Evolutionary conservation across 2,329 filamentous ascomycete genomes (phyloP), one percentile per base, ranked within the genome.

Genomic region (Stagonosporopsis cucurbitacearum): DNA sequence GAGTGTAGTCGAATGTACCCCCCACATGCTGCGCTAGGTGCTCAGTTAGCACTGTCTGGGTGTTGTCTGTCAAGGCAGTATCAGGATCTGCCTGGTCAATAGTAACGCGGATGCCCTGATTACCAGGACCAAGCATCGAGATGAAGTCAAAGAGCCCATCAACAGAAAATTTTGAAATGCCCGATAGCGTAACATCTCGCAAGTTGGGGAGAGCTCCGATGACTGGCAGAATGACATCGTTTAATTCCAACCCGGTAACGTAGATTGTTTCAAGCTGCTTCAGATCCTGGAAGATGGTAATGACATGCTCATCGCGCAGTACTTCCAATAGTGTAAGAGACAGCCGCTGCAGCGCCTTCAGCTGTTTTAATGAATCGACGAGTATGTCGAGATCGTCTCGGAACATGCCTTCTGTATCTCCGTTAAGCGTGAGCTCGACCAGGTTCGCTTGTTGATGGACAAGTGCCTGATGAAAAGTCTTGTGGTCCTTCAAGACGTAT

Each of bases 191-290:
- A 6, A 89, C 73, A 4, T 73, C 77, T 41, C 80, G 81, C 32
- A 89, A 72, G 28, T 80, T 76, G 3, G 69, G 68, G 39, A 88
- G 74, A 6, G 69, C 68, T 11, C 82, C 77, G 12, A 86, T 67
- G 3, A 69, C 66, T 30, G 68, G 66, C 52, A 82, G 78, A 11
- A 83, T 73, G 20, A 79, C 76, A 57, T 86, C 81, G 5, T 81
- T 78, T 20, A 83, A 71, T 15, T 82, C 81, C 39, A 80, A 78
- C 8, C 86, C 86, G 39, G 79, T 81, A 44, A 88, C 80, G 40
- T 78, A 81, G 13, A 89, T 71, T 12, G 84, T 80, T 60, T 87
- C 83, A 0, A 90, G 77, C 15, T 77, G 66, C 0, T 72, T 72
- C 9, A 86, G 72, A 9, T 76, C 69, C 1, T 68, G 57, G 22